Evolutionary conservation across 2,329 filamentous ascomycete genomes (phyloP).

Genomic region (Xylaria sp.): DNA sequence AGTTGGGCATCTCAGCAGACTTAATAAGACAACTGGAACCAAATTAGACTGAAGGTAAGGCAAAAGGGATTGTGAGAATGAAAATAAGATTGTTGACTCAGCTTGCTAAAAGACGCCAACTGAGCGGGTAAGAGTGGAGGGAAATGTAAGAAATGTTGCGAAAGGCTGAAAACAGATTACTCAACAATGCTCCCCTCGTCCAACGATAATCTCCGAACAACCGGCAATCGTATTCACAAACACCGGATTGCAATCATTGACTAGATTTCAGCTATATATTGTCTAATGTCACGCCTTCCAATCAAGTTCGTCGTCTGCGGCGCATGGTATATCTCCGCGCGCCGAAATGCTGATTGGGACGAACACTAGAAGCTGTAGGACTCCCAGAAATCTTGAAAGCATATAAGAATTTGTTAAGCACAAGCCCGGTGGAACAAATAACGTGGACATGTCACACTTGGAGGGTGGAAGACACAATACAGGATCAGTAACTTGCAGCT

Average conservation of each 20-base stretch:
- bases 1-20: neutral
- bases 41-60: neutral
- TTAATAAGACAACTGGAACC: neutral
- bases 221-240: neutral
- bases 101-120: neutral
- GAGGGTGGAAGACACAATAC: too few species aligned
- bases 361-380: too few species aligned
- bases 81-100: neutral
- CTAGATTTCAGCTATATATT: neutral
- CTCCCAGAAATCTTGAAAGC: too few species aligned
- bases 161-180: neutral
- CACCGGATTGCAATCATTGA: neutral
- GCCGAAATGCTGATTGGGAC: too few species aligned
- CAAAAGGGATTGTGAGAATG: neutral
- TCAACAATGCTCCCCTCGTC: neutral
- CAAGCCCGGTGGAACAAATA: too few species aligned
- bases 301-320: neutral
- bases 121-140: neutral
- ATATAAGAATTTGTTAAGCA: too few species aligned
- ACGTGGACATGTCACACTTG: too few species aligned
- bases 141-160: neutral
- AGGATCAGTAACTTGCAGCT: too few species aligned
- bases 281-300: neutral
- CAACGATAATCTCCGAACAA: neutral
- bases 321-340: neutral